Evolutionary conservation across 306 rosid species (phyloP).

Genomic region (Biancaea sappan): DNA sequence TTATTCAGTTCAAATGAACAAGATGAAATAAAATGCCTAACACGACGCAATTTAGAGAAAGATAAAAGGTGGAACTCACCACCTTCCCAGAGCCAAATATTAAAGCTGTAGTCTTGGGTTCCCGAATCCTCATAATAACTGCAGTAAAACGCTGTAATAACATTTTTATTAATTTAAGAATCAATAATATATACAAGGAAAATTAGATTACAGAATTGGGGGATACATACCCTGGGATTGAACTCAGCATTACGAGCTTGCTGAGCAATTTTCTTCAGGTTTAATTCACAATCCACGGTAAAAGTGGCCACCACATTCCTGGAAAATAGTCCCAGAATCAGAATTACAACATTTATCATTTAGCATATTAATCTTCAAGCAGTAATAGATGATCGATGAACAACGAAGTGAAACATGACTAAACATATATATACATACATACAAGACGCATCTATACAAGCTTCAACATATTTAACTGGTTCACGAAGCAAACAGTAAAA

Average conservation of each 20-base stretch:
- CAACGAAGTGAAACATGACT: too few relatives aligned
- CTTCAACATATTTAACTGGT: too few relatives aligned
- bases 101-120: conserved; percentile 75
- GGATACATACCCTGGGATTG: conserved; percentile 18
- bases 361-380: too few relatives aligned
- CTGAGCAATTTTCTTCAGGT: conserved; percentile 22
- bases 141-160: conserved; percentile 73
- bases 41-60: neutral
- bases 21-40: neutral
- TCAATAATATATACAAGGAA: neutral
- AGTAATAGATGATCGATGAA: too few relatives aligned
- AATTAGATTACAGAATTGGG: neutral
- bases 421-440: too few relatives aligned
- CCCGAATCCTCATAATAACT: conserved; percentile 76
- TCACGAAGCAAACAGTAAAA: too few relatives aligned
- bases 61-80: conserved; percentile 42
- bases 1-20: neutral
- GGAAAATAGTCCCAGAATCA: neutral
- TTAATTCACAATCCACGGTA: conserved; percentile 11
- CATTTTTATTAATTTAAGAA: neutral
- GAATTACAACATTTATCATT: too few relatives aligned
- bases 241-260: conserved; percentile 30
- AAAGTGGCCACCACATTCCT: conserved; percentile 29
- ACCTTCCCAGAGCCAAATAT: conserved; percentile 76
- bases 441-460: too few relatives aligned